These are phyloP conservation scores for Pestalotiopsis sp. DNA, from an alignment of 2,329 filamentous ascomycete species.

Conservation along the genomic window DNA sequence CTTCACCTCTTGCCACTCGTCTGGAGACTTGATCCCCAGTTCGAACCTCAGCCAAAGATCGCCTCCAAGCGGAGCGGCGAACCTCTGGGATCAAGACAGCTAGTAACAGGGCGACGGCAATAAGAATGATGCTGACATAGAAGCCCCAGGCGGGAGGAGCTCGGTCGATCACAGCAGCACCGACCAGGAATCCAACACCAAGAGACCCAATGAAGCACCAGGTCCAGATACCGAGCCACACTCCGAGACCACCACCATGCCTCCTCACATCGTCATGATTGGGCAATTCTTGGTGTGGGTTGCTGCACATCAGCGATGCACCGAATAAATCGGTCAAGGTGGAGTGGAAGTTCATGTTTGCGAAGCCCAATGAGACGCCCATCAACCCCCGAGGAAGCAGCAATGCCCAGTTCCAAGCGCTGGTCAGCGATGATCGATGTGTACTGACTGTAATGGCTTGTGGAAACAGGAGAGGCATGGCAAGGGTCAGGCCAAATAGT, in stretches of 20 bases:
- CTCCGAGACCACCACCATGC: conserved; percentile 76
- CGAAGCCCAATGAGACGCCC: conserved; percentile 72
- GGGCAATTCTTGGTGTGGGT: conserved; percentile 74
- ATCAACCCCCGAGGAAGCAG: conserved; percentile 67
- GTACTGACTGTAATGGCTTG: conserved; percentile 69
- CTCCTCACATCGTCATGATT: conserved; percentile 69
- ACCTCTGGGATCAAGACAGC: conserved; percentile 76
- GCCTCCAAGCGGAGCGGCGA: conserved; percentile 68
- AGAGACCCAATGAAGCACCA: conserved; percentile 78
- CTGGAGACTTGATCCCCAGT: conserved; percentile 54
- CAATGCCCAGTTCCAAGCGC: conserved; percentile 61
- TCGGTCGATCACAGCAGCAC: conserved; percentile 68
- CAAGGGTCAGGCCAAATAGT: conserved; percentile 67
- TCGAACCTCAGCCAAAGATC: conserved; percentile 68
- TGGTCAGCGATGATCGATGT: conserved; percentile 57
- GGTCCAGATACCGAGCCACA: conserved; percentile 80
- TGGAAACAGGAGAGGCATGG: conserved; percentile 75
- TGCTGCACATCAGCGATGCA: conserved; percentile 71
- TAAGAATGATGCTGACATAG: conserved; percentile 71
- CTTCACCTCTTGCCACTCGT: conserved; percentile 70
- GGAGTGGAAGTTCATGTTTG: conserved; percentile 76
- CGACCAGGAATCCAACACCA: conserved; percentile 72
- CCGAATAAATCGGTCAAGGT: conserved; percentile 77
- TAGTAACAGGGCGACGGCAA: conserved; percentile 66
- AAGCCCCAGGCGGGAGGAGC: conserved; percentile 74